Percentiles rank a stretch among this genome's conserved stretches.
Evolutionary conservation across 2,329 filamentous ascomycete genomes (phyloP).

Genomic region (Cordyceps pruinosa): DNA sequence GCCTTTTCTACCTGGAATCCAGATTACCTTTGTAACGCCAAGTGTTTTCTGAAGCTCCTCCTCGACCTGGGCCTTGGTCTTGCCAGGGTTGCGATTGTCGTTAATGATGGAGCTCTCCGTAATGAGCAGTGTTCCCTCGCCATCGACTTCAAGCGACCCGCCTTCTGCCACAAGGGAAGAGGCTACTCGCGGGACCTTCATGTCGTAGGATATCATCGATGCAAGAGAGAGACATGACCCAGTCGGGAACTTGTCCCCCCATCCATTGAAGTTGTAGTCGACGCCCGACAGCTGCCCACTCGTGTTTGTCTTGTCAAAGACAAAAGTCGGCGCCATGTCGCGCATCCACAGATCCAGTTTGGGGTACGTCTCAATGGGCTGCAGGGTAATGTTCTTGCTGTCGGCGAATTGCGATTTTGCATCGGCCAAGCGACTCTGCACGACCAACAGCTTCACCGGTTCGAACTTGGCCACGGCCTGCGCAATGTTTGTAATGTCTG

Average conservation of each 20-base stretch:
- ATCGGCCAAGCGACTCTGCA: constrained; percentile 9
- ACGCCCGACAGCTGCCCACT: background rate
- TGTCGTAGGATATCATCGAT: background rate
- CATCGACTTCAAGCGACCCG: constrained; percentile 14
- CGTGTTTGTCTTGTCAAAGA: background rate
- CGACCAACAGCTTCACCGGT: constrained; percentile 19
- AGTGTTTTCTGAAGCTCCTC: constrained; percentile 16
- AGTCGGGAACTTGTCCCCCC: background rate
- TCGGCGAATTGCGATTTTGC: constrained; percentile 13
- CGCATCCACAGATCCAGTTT: background rate
- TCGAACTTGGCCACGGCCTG: constrained; percentile 21
- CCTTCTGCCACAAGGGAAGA: constrained; percentile 18
- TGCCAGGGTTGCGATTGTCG: constrained; percentile 21
- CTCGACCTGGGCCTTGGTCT: constrained; percentile 18
- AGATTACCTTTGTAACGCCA: constrained; percentile 22
- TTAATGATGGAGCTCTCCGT: constrained; percentile 24
- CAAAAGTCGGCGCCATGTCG: background rate
- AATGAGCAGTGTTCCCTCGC: constrained; percentile 18
- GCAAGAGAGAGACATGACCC: background rate
- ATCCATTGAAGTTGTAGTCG: background rate
- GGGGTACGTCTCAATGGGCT: background rate
- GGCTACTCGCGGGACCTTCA: background rate
- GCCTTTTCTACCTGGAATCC: constrained; percentile 20
- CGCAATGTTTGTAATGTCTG: constrained; percentile 21
- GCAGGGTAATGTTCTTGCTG: background rate